A percentile compares a stretch with the other conserved stretches of the same genome.
Conservation (phyloP, 2,329 filamentous ascomycete genomes). For the Penicillium brasilianum region DNA sequence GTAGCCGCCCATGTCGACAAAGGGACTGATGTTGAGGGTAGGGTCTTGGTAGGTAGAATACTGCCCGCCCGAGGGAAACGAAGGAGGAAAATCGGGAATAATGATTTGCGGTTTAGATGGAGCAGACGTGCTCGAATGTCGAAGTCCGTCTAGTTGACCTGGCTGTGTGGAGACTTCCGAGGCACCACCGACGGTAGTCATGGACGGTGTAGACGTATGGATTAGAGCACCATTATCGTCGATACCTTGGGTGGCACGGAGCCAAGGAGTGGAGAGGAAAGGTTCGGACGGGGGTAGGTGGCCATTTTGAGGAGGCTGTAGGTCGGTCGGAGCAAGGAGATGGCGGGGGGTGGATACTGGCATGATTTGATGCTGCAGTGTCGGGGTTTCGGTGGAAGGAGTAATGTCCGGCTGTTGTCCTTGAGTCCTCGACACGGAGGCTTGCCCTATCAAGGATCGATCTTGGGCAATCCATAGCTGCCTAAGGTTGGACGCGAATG, state of each 20-base stretch:
- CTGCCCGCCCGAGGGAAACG: slow-evolving; percentile 31
- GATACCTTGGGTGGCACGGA: slow-evolving; percentile 32
- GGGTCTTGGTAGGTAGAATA: slow-evolving; percentile 38
- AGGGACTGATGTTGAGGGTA: slow-evolving; percentile 33
- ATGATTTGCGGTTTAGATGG: slow-evolving; percentile 29
- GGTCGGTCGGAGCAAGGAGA: slow-evolving; percentile 7
- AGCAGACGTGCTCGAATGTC: slow-evolving; percentile 26
- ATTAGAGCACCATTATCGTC: slow-evolving; percentile 34
- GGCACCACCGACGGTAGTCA: slow-evolving; percentile 30
- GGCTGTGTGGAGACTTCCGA: slow-evolving; percentile 28
- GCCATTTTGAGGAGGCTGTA: slow-evolving; percentile 9
- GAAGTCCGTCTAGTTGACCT: slow-evolving; percentile 26
- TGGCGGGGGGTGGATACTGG: slow-evolving; percentile 19
- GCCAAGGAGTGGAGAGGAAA: slow-evolving; percentile 37
- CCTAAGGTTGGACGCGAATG: slow-evolving; percentile 37
- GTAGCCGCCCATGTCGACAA: slow-evolving; percentile 40
- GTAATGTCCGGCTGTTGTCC: slow-evolving; percentile 18
- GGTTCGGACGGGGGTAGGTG: slow-evolving; percentile 22
- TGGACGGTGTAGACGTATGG: slow-evolving; percentile 36
- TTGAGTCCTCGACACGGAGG: slow-evolving; percentile 7
- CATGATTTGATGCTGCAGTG: slow-evolving; percentile 13
- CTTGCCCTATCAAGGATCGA: slow-evolving; percentile 1
- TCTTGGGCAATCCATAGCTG: slow-evolving; percentile 34
- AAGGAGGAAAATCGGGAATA: slow-evolving; percentile 30
- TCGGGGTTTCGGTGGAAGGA: slow-evolving; percentile 9